Evolutionary conservation across 768 basidiomycete species (phyloP).

Genomic region (Cyathus striatus): DNA sequence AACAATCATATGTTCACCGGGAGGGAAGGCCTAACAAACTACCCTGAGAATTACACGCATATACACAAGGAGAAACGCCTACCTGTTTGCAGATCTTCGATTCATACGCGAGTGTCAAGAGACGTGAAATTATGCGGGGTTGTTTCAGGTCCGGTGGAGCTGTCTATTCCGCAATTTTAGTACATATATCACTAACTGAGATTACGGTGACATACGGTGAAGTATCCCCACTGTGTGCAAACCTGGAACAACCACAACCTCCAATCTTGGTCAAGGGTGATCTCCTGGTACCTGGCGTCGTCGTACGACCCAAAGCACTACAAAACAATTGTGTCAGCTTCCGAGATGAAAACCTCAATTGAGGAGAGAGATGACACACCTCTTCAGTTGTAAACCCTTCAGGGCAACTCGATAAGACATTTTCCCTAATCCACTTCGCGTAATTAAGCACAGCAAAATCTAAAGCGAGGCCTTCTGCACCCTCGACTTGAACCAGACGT

Average conservation of each 20-base stretch:
- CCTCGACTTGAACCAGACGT: conserved; percentile 40
- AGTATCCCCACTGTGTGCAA: conserved; percentile 96
- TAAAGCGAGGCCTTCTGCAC: conserved; percentile 42
- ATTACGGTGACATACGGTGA: conserved; percentile 46
- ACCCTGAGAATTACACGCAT: background rate
- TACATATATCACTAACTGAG: background rate
- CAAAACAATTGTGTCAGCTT: background rate
- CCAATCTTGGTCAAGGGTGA: conserved; percentile 70
- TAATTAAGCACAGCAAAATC: conserved; percentile 68
- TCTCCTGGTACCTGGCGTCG: conserved; percentile 57
- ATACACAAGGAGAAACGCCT: background rate
- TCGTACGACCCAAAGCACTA: conserved; percentile 88
- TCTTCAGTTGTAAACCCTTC: conserved; percentile 42
- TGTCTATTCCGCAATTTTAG: conserved; percentile 36
- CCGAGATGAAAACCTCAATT: background rate
- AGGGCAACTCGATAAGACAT: conserved; percentile 55
- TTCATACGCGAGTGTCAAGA: conserved; percentile 45
- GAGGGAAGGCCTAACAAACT: conserved; percentile 61
- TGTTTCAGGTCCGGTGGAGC: conserved; percentile 65
- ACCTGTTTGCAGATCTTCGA: conserved; percentile 32
- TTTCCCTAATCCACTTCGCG: conserved; percentile 69
- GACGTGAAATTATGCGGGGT: conserved; percentile 75
- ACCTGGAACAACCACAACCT: conserved; percentile 88
- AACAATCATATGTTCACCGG: conserved; percentile 70
- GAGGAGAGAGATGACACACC: conserved; percentile 24